Evolutionary conservation across 1,284 basidiomycete genomes (phyloP), one percentile per base, ranked within the genome.

Genomic region (Sphaerobolus stellatus): DNA sequence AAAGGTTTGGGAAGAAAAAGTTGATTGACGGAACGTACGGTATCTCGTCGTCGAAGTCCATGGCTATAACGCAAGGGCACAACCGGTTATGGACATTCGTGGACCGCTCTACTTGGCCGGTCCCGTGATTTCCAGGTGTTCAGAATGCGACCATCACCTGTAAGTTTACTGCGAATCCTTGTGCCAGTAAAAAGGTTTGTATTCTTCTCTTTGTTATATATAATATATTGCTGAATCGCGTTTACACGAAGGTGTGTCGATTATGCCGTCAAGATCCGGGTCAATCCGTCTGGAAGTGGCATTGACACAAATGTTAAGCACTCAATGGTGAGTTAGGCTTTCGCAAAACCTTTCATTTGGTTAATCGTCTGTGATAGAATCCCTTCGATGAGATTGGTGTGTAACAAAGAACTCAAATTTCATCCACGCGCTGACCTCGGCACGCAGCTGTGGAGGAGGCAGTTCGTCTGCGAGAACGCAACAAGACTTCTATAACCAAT

Each of bases 271-370:
- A 97, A 97, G 78, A 95, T 98, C 75, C 89, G 94, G 49, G 91
- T 98, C 50, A 94, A 94, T 68, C 82, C 91, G 6, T 86, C 90
- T 62, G 90, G 94, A 67, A 95, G 92, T 51, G 94, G 92, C 18
- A 86, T 98, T 46, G 94, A 98, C 78, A 87, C 89, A 51, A 93
- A 88, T 71, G 94, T 96, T 62, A 98, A 98, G 79, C 94, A 98
- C 74, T 95, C 92, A 2, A 97, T 98, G 94, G 94, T 94, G 62
- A 63, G 84, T 62, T 13, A 18, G 29, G 3, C 18, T 16, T 58
- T n/a, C 24, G 28, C 44, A 24, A 31, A 25, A 28, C 3, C 33
- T 52, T 11, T 50, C n/a, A 43, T 40, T 27, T 14, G 34, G 41
- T 27, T 33, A 46, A 43, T 24, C 25, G 9, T 46, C 22, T 16